Evolutionary conservation across 345 rosid genomes (phyloP).

Genomic region (Abelmoschus esculentus): DNA sequence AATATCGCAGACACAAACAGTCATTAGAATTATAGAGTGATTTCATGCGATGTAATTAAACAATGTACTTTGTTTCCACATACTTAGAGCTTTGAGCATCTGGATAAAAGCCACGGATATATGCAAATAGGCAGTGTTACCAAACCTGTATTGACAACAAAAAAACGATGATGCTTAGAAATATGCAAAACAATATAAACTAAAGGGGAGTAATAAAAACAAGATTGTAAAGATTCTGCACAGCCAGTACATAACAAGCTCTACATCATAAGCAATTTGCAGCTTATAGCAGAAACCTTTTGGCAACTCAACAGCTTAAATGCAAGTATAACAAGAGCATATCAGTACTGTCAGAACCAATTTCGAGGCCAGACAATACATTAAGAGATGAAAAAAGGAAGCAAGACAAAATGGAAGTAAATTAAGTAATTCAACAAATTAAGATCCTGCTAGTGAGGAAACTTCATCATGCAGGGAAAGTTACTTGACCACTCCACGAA

Average conservation of each 20-base stretch:
- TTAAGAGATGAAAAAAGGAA: no score
- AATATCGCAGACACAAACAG: slow-evolving; percentile 26
- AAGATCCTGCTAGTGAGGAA: neutral
- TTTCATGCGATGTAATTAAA: slow-evolving; percentile 2
- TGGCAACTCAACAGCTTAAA: neutral
- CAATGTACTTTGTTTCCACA: slow-evolving; percentile 23
- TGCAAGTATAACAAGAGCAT: neutral
- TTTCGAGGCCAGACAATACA: no score
- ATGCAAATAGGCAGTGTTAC: slow-evolving; percentile 79
- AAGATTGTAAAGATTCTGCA: neutral
- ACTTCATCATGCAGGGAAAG: neutral
- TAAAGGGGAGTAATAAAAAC: neutral
- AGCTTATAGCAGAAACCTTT: neutral
- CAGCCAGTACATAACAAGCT: neutral
- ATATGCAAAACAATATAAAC: neutral
- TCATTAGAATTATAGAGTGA: slow-evolving; percentile 9
- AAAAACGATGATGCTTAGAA: slow-evolving; percentile 1
- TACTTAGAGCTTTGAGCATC: slow-evolving; percentile 98
- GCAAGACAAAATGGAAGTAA: neutral
- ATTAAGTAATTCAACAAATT: neutral
- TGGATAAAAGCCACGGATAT: slow-evolving; percentile 97
- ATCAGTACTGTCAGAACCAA: no score
- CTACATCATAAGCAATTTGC: neutral
- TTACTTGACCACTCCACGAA: neutral
- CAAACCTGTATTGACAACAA: slow-evolving; percentile 55